Conservation (phyloP, 345 rosid genomes). For the Hibiscus mutabilis region DNA sequence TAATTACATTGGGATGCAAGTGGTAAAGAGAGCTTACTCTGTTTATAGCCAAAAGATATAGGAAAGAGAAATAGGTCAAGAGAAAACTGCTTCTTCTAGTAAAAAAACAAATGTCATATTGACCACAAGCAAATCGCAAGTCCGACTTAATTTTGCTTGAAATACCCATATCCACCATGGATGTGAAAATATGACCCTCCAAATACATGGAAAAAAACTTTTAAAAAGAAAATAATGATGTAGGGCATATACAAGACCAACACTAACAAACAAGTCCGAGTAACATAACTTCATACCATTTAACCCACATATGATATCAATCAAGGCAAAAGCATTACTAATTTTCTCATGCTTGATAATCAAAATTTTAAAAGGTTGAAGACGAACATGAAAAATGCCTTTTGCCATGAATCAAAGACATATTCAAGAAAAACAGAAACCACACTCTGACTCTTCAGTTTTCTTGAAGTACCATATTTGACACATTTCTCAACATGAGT, state of each 20-base stretch:
- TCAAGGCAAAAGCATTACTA: background rate
- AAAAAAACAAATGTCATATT: slow-evolving; percentile 3
- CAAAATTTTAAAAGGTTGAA: background rate
- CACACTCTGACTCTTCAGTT: background rate
- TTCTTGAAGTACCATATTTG: background rate
- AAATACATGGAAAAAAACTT: background rate
- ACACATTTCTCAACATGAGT: background rate
- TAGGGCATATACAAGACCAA: background rate
- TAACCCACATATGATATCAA: background rate
- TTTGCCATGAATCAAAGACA: background rate
- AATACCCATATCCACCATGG: background rate
- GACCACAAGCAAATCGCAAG: background rate
- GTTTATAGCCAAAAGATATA: background rate
- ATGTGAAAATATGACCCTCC: background rate
- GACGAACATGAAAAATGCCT: background rate
- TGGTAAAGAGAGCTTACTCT: slow-evolving; percentile 33
- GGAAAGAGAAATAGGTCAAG: slow-evolving; percentile 25
- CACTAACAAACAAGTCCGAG: background rate
- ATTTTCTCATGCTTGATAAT: background rate
- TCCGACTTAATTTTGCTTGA: background rate
- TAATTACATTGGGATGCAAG: background rate
- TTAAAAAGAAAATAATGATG: background rate
- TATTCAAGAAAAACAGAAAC: background rate
- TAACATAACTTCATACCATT: background rate
- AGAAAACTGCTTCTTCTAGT: slow-evolving; percentile 13